A percentile compares a stretch with the other conserved stretches of the same genome.
phyloP scores from a whole-genome alignment of 73 alveolate species.

The Stentor roeselii region DNA sequence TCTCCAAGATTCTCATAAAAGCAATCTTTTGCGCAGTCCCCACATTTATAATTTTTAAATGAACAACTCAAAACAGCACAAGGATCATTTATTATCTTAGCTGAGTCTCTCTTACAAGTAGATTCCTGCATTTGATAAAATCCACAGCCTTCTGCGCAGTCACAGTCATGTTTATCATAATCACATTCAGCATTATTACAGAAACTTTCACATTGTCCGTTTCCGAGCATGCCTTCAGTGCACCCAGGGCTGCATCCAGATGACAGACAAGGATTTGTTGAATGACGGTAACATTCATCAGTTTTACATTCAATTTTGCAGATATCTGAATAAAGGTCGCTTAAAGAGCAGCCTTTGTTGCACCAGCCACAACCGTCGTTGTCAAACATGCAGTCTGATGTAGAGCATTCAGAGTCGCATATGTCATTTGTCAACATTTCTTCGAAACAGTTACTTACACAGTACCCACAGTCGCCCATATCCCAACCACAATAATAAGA shows the following conservation, averaged over 20 bases:
- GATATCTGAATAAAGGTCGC: no score
- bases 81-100: background rate
- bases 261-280: background rate
- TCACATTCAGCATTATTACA: background rate
- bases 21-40: background rate
- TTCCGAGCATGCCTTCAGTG: background rate
- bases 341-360: no score
- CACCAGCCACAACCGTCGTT: no score
- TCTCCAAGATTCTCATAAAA: slow-evolving; percentile 3
- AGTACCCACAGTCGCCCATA: no score
- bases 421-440: no score
- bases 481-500: no score
- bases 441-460: no score
- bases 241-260: background rate
- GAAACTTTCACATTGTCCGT: background rate
- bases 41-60: background rate
- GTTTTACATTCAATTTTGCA: no score
- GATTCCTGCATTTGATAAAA: background rate
- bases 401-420: background rate
- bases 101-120: background rate
- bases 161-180: background rate
- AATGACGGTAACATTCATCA: background rate
- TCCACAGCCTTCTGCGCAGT: background rate
- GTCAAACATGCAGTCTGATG: no score
- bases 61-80: background rate